Evolutionary conservation across 1,284 basidiomycete genomes (phyloP).

Genomic region (Cutaneotrichosporon arboriforme): DNA sequence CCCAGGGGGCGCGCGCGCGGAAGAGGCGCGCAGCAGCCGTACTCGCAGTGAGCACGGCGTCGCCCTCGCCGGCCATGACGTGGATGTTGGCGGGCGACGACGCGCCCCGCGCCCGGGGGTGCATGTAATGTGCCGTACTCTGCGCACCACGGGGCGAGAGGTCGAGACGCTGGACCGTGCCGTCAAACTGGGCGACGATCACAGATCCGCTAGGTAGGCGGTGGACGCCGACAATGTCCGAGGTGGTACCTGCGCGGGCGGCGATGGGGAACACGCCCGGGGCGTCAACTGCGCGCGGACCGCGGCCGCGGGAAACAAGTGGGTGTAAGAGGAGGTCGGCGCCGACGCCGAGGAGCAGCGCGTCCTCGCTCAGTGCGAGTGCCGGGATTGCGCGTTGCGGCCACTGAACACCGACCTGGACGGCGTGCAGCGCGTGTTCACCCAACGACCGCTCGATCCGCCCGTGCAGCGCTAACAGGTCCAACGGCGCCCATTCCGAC

Average conservation of each 20-base stretch:
- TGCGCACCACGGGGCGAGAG: background rate
- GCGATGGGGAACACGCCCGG: slow-evolving; percentile 22
- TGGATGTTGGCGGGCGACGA: slow-evolving; percentile 10
- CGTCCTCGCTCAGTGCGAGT: slow-evolving; percentile 20
- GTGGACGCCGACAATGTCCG: slow-evolving; percentile 36
- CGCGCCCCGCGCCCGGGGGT: slow-evolving; percentile 7
- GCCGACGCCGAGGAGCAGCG: slow-evolving; percentile 34
- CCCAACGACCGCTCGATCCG: slow-evolving; percentile 19
- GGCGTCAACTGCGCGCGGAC: background rate
- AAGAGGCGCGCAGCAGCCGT: slow-evolving; percentile 23
- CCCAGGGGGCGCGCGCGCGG: slow-evolving; percentile 34
- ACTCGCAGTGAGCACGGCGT: slow-evolving; percentile 25
- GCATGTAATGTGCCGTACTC: slow-evolving; percentile 16
- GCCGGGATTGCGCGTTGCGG: slow-evolving; percentile 33
- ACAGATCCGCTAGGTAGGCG: slow-evolving; percentile 8
- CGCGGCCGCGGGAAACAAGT: slow-evolving; percentile 7
- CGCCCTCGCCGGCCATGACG: slow-evolving; percentile 8
- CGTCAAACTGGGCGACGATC: slow-evolving; percentile 36
- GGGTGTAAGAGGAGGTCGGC: slow-evolving; percentile 30
- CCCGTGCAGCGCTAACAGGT: slow-evolving; percentile 25
- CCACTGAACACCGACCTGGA: slow-evolving; percentile 39
- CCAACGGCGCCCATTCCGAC: slow-evolving; percentile 17
- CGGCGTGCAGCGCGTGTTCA: slow-evolving; percentile 27
- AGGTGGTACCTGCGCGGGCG: slow-evolving; percentile 17
- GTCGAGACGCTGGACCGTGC: slow-evolving; percentile 30